Conservation (phyloP, 768 basidiomycete species). For the Psilocybe sp. region DNA sequence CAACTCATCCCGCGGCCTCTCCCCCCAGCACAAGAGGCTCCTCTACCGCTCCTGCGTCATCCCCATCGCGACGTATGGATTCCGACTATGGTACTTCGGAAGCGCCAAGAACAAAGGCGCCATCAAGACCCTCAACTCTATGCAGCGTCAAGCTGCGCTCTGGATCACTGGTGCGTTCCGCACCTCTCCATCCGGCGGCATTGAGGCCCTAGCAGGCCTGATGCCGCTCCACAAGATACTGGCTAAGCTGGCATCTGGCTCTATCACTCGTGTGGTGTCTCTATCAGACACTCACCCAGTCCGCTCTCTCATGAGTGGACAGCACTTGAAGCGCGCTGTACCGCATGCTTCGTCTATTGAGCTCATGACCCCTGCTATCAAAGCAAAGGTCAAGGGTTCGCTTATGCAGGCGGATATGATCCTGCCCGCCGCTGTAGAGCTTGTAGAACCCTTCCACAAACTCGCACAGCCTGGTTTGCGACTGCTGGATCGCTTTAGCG, state of each 20-base stretch:
- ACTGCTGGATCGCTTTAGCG: too few relatives aligned
- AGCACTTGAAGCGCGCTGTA: too few relatives aligned
- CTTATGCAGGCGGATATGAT: too few relatives aligned
- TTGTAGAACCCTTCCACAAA: too few relatives aligned
- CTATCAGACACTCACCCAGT: neutral
- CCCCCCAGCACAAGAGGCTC: neutral
- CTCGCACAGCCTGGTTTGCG: too few relatives aligned
- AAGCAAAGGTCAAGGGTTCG: too few relatives aligned
- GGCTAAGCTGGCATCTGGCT: neutral
- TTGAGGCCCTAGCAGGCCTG: conserved; percentile 2
- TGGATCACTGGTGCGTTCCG: neutral
- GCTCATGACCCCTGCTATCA: too few relatives aligned
- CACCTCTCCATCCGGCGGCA: neutral
- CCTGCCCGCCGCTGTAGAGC: too few relatives aligned
- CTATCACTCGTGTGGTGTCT: neutral
- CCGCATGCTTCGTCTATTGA: too few relatives aligned
- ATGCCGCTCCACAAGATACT: neutral
- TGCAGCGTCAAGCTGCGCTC: neutral
- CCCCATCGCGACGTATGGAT: neutral
- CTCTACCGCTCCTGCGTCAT: neutral
- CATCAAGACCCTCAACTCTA: neutral
- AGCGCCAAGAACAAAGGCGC: neutral
- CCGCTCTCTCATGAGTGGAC: too few relatives aligned
- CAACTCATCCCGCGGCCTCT: too few relatives aligned
- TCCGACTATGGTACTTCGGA: neutral